Evolutionary conservation across 1,139 yeast genomes (phyloP).

Genomic region (Lizanozyma gosingica): DNA sequence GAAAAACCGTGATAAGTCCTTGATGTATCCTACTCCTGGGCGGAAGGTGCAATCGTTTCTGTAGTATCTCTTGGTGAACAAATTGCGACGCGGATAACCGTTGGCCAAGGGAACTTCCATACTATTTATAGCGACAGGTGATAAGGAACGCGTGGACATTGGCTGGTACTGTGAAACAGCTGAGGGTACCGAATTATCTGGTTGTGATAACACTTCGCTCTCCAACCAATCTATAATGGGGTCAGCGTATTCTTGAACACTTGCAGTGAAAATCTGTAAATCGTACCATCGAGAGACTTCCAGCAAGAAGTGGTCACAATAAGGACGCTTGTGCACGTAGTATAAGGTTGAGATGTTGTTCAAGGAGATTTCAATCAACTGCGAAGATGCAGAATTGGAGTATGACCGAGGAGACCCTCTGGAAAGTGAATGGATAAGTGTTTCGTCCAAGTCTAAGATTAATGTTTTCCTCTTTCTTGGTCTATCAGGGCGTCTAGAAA

Average conservation of each 20-base stretch:
- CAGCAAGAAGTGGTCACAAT: conserved; percentile 72
- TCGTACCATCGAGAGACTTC: conserved; percentile 85
- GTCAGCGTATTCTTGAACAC: conserved; percentile 92
- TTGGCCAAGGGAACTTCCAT: not conserved
- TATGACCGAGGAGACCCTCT: conserved; percentile 42
- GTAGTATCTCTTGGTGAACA: conserved; percentile 59
- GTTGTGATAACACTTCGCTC: conserved; percentile 18
- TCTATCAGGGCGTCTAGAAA: conserved; percentile 32
- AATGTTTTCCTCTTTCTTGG: conserved; percentile 50
- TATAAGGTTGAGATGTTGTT: conserved; percentile 66
- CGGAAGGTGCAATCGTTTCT: conserved; percentile 72
- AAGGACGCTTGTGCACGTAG: conserved; percentile 87
- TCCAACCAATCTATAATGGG: conserved; percentile 89
- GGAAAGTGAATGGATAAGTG: conserved; percentile 82
- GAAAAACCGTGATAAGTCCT: conserved; percentile 56
- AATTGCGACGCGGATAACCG: conserved; percentile 13
- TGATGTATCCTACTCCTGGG: conserved; percentile 79
- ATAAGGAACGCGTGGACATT: not conserved
- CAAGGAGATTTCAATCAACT: conserved; percentile 80
- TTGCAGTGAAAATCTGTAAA: conserved; percentile 85
- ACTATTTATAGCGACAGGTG: not conserved
- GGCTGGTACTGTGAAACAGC: not conserved
- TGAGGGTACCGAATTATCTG: conserved; percentile 23
- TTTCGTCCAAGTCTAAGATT: conserved; percentile 86
- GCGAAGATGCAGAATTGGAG: conserved; percentile 38